Conservation (phyloP, 371 early-diverging fungal species). For the Mortierella sp. region DNA sequence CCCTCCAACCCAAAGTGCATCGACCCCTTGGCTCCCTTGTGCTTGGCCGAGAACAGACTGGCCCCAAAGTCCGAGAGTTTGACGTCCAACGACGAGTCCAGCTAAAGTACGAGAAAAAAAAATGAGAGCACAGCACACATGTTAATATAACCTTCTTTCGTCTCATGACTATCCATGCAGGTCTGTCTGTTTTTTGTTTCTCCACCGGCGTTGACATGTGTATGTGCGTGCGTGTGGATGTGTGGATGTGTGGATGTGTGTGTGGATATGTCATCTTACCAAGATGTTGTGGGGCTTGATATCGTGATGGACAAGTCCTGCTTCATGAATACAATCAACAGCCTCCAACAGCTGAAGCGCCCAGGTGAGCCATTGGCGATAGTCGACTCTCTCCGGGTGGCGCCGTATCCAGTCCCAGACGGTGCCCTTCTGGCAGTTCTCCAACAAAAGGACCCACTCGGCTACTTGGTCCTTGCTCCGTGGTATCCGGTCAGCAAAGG, state of each 20-base stretch:
- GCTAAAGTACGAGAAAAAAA: constrained; percentile 51
- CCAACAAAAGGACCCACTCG: constrained; percentile 69
- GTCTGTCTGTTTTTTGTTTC: background rate
- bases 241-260: no score
- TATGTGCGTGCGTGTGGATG: background rate
- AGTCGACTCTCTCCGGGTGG: constrained; percentile 65
- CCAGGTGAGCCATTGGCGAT: constrained; percentile 77
- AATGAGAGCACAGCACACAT: constrained; percentile 12
- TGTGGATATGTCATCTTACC: constrained; percentile 62
- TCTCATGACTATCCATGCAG: background rate
- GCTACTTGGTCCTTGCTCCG: constrained; percentile 6
- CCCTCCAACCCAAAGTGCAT: constrained; percentile 61
- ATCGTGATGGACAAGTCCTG: constrained; percentile 85
- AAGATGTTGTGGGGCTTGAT: constrained; percentile 91
- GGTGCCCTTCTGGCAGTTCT: constrained; percentile 71
- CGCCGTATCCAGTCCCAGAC: constrained; percentile 76
- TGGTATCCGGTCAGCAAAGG: background rate
- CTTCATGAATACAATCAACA: constrained; percentile 73
- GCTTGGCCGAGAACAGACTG: constrained; percentile 33
- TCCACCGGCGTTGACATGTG: constrained; percentile 9
- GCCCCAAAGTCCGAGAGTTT: constrained; percentile 62
- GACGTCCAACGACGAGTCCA: constrained; percentile 58
- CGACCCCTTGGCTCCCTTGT: background rate
- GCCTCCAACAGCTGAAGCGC: constrained; percentile 78
- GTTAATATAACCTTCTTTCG: constrained; percentile 4